Percentiles rank a stretch among this genome's conserved stretches.
These are phyloP conservation scores for Colletotrichum sp. DNA, from an alignment of 2,329 filamentous ascomycete genomes.

Conservation along the genomic window DNA sequence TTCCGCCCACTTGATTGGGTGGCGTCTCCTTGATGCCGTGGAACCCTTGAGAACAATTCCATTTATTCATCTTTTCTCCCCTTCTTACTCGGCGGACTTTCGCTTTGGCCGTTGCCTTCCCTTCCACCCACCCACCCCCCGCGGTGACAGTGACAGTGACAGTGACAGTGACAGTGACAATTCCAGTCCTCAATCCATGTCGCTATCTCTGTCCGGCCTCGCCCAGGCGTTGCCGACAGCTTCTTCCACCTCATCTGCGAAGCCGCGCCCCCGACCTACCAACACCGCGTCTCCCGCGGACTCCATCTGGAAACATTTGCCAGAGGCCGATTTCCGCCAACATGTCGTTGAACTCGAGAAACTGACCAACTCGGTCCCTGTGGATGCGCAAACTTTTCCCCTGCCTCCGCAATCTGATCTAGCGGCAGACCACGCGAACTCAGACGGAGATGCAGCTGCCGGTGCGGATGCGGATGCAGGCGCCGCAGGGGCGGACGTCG, in stretches of 20 bases:
- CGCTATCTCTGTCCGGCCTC: not conserved
- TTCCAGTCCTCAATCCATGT: not conserved
- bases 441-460: not conserved
- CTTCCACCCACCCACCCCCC: not conserved
- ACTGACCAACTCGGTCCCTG: conserved; percentile 18
- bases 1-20: not conserved
- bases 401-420: not conserved
- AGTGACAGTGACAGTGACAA: not conserved
- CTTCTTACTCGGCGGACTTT: not conserved
- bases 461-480: not conserved
- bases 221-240: not conserved
- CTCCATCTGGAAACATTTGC: conserved; percentile 15
- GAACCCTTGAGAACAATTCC: not conserved
- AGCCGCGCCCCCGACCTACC: not conserved
- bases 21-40: not conserved
- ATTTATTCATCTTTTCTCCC: not conserved
- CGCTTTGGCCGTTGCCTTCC: not conserved
- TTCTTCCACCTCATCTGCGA: not conserved
- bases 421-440: not conserved
- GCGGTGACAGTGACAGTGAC: not conserved
- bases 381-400: conserved; percentile 7
- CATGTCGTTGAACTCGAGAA: conserved; percentile 18
- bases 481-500: not conserved
- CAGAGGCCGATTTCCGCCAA: conserved; percentile 11
- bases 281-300: conserved; percentile 7